Evolutionary conservation across 352 stramenopile species (phyloP), one percentile per base, ranked within the genome.

Genomic region (Globisporangium spiculum): DNA sequence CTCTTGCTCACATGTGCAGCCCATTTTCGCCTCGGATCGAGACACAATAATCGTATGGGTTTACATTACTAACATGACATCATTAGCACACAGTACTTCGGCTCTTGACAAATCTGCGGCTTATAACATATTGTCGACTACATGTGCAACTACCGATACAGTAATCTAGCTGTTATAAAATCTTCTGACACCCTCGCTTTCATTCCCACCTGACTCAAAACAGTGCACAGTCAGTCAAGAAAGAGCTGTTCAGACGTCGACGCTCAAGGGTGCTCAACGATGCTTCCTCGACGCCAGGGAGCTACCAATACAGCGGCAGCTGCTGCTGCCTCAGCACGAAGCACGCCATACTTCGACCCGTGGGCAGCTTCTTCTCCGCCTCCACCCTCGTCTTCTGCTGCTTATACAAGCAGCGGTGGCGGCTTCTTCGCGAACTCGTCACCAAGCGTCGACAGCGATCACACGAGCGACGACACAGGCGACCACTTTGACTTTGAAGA

Each of bases 401-500:
- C 41, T n/a, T 52, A 24, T 24, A 61, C 56, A 44, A 9, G 20
- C 32, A 14, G 20, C 14, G 60, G 7, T 1, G 14, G 41, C 8
- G 38, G 22, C 20, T 14, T 44, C 27, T 27, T 54, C 22, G 58
- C 36, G 24, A 18, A 26, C 36, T 50, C 58, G 7, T 64, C 58
- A 16, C 58, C 38, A 2, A 48, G 58, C 58, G 22, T 22, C 12
- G 38, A 64, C 5, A 64, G 58, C 38, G 58, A 63, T 38, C 38
- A 53, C 58, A 63, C 58, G 36, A 63, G 58, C 14, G 58, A 64
- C 34, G 58, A 64, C 58, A 36, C 36, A 3, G 36, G 26, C 58
- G 58, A 64, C 7, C 6, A 52, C 24, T 54, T 64, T 36, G 36
- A 64, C 24, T 53, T 64, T 36, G 36, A 64, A n/a, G 58, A 64